Evolutionary conservation across 1,139 yeast genomes (phyloP).

Genomic region (Diutina ranongensis): DNA sequence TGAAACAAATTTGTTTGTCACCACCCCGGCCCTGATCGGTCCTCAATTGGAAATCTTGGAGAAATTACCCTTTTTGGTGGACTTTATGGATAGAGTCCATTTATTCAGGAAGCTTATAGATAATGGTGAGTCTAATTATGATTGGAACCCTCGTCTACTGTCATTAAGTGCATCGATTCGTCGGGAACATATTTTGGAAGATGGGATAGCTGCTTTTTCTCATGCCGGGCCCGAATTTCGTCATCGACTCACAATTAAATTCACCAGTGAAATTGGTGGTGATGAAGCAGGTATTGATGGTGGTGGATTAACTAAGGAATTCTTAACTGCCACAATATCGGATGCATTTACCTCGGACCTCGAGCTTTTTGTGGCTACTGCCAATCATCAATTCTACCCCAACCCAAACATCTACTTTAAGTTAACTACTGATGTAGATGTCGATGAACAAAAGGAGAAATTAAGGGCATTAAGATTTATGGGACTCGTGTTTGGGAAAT

Average conservation of each 20-base stretch:
- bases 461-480: constrained; percentile 45
- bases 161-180: constrained; percentile 42
- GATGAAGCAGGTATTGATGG: constrained; percentile 92
- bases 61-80: constrained; percentile 67
- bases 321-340: constrained; percentile 58
- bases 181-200: constrained; percentile 59
- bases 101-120: constrained; percentile 58
- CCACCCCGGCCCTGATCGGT: not conserved
- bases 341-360: constrained; percentile 55
- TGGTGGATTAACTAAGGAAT: constrained; percentile 91
- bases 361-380: constrained; percentile 33
- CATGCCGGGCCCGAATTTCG: constrained; percentile 38
- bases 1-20: constrained; percentile 6
- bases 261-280: constrained; percentile 56
- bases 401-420: constrained; percentile 43
- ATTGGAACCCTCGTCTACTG: constrained; percentile 14
- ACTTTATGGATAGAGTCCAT: constrained; percentile 62
- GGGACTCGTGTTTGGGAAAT: constrained; percentile 81
- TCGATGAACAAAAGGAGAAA: constrained; percentile 18
- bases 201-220: constrained; percentile 54
- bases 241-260: constrained; percentile 48
- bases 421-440: constrained; percentile 16
- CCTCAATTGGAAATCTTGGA: constrained; percentile 39
- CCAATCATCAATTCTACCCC: constrained; percentile 59
- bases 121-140: constrained; percentile 16